Evolutionary conservation across 139 green algal species (phyloP), one percentile per base, ranked within the genome.

Genomic region (Raphidocelis subcapitata): DNA sequence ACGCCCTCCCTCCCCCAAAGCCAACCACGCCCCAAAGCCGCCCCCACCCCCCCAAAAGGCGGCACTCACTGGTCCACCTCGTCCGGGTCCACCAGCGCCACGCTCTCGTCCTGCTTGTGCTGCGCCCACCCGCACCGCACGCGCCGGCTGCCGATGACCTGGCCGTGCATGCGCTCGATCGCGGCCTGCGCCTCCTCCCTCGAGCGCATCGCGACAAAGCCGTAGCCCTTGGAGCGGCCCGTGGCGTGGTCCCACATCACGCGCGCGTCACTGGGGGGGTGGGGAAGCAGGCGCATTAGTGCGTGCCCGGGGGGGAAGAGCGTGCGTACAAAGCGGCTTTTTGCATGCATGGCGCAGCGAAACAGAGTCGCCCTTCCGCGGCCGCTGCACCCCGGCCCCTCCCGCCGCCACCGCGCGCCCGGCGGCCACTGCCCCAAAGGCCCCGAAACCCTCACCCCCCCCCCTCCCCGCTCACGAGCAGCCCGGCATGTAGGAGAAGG

Each of bases 201-300:
- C 12, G 51, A 82, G n/a, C 74, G 49, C 74, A 95, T 93, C 16
- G 88, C 85, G n/a, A 92, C 85, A 75, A 95, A 95, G 32, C 90
- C 90, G 37, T 92, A 95, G 8, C 88, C 88, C 29, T 90, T 86
- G 29, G 72, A 86, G 26, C 85, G 79, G 2, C 85, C 85, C 3
- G 87, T 95, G 33, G 33, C 54, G 62, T 91, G 87, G 79, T 95
- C 90, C 87, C 88, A 92, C 81, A 92, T 90, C 35, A 95, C 88
- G 15, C 87, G 64, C 0, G 90, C 90, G 74, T 95, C 90, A 33
- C 78, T 85, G 81, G 80, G 86, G 15, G 46, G 5, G 51, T 31
- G 55, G 29, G 55, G 3, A 56, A 56, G 56, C 37, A 57, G 23
- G 14, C 5, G 41, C 31, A 44, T 5, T 24, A 67, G 5, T 3